phyloP scores from a whole-genome alignment of 306 rosid genomes.

The Corylus avellana region DNA sequence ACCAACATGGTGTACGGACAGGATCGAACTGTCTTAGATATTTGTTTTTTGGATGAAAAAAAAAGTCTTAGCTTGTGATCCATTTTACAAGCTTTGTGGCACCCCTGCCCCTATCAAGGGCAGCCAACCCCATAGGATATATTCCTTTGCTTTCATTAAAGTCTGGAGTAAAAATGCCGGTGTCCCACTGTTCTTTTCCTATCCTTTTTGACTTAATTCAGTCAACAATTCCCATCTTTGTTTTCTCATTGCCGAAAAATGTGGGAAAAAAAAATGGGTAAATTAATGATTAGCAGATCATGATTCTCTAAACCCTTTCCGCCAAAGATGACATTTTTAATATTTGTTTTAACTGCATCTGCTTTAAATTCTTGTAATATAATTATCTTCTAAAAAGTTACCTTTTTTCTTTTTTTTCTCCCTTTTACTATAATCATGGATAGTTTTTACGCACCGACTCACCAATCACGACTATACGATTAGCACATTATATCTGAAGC shows the following conservation, averaged over 20 bases:
- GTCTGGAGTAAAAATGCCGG: not conserved
- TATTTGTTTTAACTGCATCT: slow-evolving; percentile 28
- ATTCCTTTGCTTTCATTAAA: slow-evolving; percentile 16
- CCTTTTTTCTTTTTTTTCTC: slow-evolving; percentile 9
- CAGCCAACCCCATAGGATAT: slow-evolving; percentile 21
- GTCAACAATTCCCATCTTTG: slow-evolving; percentile 27
- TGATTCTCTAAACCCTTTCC: slow-evolving; percentile 50
- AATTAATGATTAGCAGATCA: slow-evolving; percentile 36
- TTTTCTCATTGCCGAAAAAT: not conserved
- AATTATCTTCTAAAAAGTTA: not conserved
- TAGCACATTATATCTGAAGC: slow-evolving; percentile 34
- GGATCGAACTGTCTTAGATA: not conserved
- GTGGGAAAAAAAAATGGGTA: not conserved
- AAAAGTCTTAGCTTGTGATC: slow-evolving; percentile 17
- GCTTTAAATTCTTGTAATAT: slow-evolving; percentile 9
- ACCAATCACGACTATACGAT: slow-evolving; percentile 28
- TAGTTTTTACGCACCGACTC: slow-evolving; percentile 32
- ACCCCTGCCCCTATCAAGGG: slow-evolving; percentile 21
- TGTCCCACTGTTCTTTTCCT: slow-evolving; percentile 19
- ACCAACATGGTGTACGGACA: not conserved
- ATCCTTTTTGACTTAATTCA: slow-evolving; percentile 13
- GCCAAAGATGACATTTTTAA: slow-evolving; percentile 52
- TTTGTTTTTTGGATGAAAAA: not conserved
- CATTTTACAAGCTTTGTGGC: slow-evolving; percentile 12
- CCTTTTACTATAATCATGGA: slow-evolving; percentile 32